Conservation (phyloP, 2,329 filamentous ascomycete genomes). For the Penicillium sp. region DNA sequence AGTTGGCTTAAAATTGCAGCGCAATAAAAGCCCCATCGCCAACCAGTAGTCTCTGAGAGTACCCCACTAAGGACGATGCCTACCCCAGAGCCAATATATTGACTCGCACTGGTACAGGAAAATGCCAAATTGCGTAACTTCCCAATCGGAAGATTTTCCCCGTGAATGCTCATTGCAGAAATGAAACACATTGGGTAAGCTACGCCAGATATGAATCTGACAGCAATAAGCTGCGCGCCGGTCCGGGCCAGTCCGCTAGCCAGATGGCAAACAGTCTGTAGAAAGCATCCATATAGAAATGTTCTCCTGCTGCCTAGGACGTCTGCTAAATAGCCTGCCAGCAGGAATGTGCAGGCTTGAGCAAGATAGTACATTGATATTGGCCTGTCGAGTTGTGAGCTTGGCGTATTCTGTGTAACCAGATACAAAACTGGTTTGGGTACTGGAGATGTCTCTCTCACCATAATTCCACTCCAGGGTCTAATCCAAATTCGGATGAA, state of each 20-base stretch:
- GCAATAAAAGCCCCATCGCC: slow-evolving; percentile 47
- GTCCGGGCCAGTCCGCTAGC: not conserved
- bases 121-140: slow-evolving; percentile 52
- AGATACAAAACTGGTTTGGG: no score
- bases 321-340: slow-evolving; percentile 12
- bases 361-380: slow-evolving; percentile 6
- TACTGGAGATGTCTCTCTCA: not conserved
- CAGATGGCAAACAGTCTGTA: slow-evolving; percentile 3
- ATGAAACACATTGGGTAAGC: slow-evolving; percentile 13
- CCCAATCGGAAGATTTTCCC: slow-evolving; percentile 39
- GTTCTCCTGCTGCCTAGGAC: slow-evolving; percentile 10
- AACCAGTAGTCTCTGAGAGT: slow-evolving; percentile 48
- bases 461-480: slow-evolving; percentile 7
- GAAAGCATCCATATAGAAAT: slow-evolving; percentile 7
- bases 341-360: slow-evolving; percentile 12
- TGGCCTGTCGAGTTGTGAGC: slow-evolving; percentile 3
- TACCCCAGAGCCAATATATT: slow-evolving; percentile 52
- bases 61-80: slow-evolving; percentile 53
- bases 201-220: slow-evolving; percentile 7
- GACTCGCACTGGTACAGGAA: slow-evolving; percentile 49
- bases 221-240: slow-evolving; percentile 7
- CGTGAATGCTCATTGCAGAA: slow-evolving; percentile 6
- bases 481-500: not conserved
- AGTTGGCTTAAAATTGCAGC: slow-evolving; percentile 11
- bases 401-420: not conserved